Base-by-base conservation (phyloP, 169 alveolate genomes). In the Hammondia hammondi region DNA sequence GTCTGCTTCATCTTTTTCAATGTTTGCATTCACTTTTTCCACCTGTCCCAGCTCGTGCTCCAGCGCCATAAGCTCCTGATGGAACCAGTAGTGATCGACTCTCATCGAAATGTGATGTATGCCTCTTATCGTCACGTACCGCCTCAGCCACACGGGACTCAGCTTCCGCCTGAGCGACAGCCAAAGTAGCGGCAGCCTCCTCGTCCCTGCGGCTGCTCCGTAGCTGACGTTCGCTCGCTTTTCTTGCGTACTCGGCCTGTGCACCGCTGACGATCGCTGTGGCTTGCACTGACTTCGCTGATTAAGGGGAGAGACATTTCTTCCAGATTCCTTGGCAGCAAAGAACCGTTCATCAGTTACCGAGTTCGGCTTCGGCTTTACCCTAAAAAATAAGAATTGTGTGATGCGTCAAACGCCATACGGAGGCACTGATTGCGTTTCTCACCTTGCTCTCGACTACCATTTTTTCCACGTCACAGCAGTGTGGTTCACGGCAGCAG, bases 401-500 rank as follows among this genome's bases (percentile, higher is more conserved):
- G 52, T 35, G 88, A 2, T 24, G 29, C 70, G 70, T 35, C 43
- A 9, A 73, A 24, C 14, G 48, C 19, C 43, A 52, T 2, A 0
- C 24, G 71, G 52, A 81, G 45, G 24, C 14, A 21, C 43, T 27
- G 43, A 43, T 12, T 82, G 57, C 21, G 70, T 3, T 52, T 52
- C 90, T 82, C 27, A 82, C 90, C 70, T 82, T 21, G 37, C 90
- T 82, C 4, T 82, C 43, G 71, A 82, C 90, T 10, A 82, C 90
- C 90, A 82, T 82, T 43, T 82, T 37, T 52, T 82, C 71, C 90
- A 82, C 90, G 35, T 24, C 70, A 35, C 90, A 82, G 90, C 90
- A 82, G 90, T 82, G 90, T 14, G 90, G 90, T 82, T 82, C 90
- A 10, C 71, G 90, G 71, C 90, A 82, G 90, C 90, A 82, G 29